Conservation (phyloP, 192 early-diverging fungal species). For the Gamsiella multidivaricata region DNA sequence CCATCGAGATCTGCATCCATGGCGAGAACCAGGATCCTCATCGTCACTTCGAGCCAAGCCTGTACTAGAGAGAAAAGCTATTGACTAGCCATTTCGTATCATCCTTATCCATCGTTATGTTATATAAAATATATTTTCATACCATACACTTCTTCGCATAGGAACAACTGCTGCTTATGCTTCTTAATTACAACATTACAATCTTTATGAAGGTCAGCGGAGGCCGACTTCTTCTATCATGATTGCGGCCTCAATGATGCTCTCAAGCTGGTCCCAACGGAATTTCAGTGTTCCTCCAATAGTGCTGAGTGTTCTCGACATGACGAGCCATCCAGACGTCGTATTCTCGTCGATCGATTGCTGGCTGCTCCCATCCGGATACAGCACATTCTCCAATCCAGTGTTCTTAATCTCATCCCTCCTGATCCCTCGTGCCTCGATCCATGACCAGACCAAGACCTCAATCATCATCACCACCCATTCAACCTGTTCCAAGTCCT, state of each 20-base stretch:
- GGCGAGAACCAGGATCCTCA: constrained; percentile 52
- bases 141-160: too few relatives aligned
- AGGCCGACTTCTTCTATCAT: constrained; percentile 27
- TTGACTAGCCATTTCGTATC: too few relatives aligned
- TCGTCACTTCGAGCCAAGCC: constrained; percentile 42
- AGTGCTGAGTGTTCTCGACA: constrained; percentile 12
- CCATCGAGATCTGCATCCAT: constrained; percentile 69
- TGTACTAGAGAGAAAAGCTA: not conserved
- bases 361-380: constrained; percentile 1
- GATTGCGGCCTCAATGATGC: constrained; percentile 32
- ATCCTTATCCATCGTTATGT: too few relatives aligned
- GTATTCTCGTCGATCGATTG: not conserved
- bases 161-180: too few relatives aligned
- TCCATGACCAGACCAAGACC: constrained; percentile 38
- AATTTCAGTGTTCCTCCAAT: constrained; percentile 34
- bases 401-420: constrained; percentile 32
- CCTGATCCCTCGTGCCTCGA: constrained; percentile 34
- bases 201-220: not conserved
- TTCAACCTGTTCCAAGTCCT: constrained; percentile 35
- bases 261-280: constrained; percentile 40
- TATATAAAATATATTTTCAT: too few relatives aligned
- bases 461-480: constrained; percentile 48
- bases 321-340: constrained; percentile 27
- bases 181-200: too few relatives aligned
- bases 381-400: constrained; percentile 22